Base-by-base conservation (phyloP, 306 rosid genomes). In the Prunus dulcis region DNA sequence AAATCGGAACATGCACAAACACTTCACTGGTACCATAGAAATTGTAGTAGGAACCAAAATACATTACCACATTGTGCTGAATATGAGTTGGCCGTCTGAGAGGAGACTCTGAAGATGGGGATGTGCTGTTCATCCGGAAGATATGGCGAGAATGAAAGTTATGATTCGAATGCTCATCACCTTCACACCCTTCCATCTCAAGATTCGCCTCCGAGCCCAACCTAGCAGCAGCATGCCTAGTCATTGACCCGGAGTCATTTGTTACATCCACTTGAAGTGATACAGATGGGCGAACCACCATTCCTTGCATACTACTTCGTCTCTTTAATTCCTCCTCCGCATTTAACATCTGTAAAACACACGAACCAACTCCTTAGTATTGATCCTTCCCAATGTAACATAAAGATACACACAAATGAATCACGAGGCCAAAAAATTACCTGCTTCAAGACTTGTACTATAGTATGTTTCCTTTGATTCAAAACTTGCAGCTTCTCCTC, bases 321-420 rank as follows among this genome's bases (percentile, higher is more conserved):
- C 97, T 86, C 85, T 91, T 91, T 14, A 96, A 78, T 80, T 92
- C 99, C 85, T 95, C 99, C 86, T 96, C 99, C 18, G 93, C 97
- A 79, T 82, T 83, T 76, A 96, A 86, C 69, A 96, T 93, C 99
- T 92, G 90, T 50, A 80, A 77, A 85, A 23, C 70, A 77, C 67
- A 69, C 60, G 73, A 70, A 58, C 19, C 57, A 74, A 69, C 23
- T 61, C 64, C 9, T 34, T 30, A 7, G 19, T 10, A 74, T 27
- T 18, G 7, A 61, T 60, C 46, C 30, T 62, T 46, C 77, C 14
- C 4, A 60, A 27, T 11, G 38, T 14, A 67, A 9, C 32, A 6
- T 1, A 45, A 38, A 23, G 38, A 74, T 18, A 53, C 56, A 9
- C 34, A 64, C 32, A 49, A 55, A 69, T 27, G 28, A 30, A 38